Percentiles rank a stretch among this genome's conserved stretches.
Conservation (phyloP, 2,329 filamentous ascomycete species). For the Fusarium tuaranense region DNA sequence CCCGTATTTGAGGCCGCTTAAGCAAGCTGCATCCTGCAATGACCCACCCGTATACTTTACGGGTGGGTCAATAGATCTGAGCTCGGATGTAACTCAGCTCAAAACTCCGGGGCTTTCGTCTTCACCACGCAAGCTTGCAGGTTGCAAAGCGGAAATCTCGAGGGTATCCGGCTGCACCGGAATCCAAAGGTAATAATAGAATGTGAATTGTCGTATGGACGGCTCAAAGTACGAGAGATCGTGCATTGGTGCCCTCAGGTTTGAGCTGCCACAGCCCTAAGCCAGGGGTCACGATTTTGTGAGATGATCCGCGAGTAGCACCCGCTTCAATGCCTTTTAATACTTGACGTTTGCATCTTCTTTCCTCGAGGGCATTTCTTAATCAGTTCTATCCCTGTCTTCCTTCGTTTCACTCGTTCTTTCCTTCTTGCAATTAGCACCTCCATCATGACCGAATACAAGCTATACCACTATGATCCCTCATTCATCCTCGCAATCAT, state of each 20-base stretch:
- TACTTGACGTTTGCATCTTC: background rate
- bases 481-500: slow-evolving; percentile 55
- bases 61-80: background rate
- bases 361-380: background rate
- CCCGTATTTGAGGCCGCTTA: background rate
- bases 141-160: background rate
- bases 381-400: background rate
- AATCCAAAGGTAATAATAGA: background rate
- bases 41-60: background rate
- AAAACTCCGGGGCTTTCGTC: background rate
- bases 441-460: slow-evolving; percentile 13
- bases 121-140: background rate
- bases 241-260: background rate
- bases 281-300: background rate
- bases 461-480: slow-evolving; percentile 60
- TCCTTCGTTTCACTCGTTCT: too few relatives aligned
- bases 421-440: too few relatives aligned
- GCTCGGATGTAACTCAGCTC: background rate
- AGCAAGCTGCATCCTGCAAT: background rate
- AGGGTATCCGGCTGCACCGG: background rate
- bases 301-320: background rate
- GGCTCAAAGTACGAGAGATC: background rate
- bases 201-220: background rate
- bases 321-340: background rate
- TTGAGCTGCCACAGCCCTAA: background rate